Base-by-base conservation (phyloP, 139 green algal species). In the Ettlia oleoabundans region DNA sequence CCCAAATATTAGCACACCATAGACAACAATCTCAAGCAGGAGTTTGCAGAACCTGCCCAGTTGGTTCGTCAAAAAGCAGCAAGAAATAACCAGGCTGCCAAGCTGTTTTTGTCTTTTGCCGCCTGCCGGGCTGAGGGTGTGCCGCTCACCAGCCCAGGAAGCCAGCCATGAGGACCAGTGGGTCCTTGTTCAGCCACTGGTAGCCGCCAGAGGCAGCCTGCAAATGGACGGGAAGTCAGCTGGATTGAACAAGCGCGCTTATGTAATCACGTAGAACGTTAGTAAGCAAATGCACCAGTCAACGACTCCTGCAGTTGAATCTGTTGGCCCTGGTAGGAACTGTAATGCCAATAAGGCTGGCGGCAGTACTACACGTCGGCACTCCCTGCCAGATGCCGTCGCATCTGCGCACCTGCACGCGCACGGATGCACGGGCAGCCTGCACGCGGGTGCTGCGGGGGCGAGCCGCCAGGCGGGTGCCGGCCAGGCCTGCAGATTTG, bases 151-250 rank as follows among this genome's bases (percentile, higher is more conserved):
- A 85, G 30, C 74, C 83, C 41, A 75, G 63, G 63, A 75, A 80
- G 73, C 83, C 83, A 42, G 72, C 61, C 52, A 87, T 41, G 9
- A 86, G 37, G n/a, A 43, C 82, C 30, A 83, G 40, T 30, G 81
- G 81, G 9, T 91, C 79, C 77, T 88, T 88, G 78, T 88, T 85
- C 53, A 88, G 68, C 86, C 85, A 89, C 64, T 81, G 8, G 77
- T 88, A 88, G 90, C 84, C 82, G 90, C 26, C 91, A 91, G 41
- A 92, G 82, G 40, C 92, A 88, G 13, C 79, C 32, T 42, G 30
- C 28, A 30, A 13, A 67, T 26, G 47, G 47, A 15, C 47, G 15
- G 47, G 47, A 15, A 58, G 47, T 24, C 47, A 58, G 47, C 47
- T 58, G 10, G 47, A n/a, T n/a, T n/a, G n/a, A n/a, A n/a, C n/a